phyloP scores from a whole-genome alignment of 1,284 basidiomycete genomes.

The Cronartium quercuum region DNA sequence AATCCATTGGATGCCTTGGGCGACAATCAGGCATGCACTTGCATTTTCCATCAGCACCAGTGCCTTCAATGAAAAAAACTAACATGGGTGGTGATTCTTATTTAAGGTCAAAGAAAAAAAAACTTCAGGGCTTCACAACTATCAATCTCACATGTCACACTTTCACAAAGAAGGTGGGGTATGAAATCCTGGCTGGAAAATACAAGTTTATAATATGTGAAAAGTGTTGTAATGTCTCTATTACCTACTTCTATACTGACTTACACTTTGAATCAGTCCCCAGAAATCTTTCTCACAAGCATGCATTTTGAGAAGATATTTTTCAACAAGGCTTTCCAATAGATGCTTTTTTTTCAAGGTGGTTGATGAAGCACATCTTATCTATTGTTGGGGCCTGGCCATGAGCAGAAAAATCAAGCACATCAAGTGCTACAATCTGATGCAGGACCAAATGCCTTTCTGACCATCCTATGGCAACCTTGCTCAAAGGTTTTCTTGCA shows the following conservation, averaged over 20 bases:
- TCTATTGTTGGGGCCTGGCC: not conserved
- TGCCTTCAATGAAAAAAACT: not conserved
- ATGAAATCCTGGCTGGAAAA: not conserved
- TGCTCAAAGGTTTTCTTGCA: not conserved
- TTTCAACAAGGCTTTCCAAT: not conserved
- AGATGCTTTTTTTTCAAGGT: not conserved
- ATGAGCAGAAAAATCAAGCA: not conserved
- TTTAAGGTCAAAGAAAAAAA: conserved; percentile 2
- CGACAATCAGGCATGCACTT: conserved; percentile 2
- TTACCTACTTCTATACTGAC: not conserved
- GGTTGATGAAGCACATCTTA: not conserved
- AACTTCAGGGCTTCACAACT: not conserved
- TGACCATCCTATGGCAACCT: not conserved
- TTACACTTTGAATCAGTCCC: not conserved
- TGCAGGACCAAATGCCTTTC: not conserved
- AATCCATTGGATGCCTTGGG: conserved; percentile 11
- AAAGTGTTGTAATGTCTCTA: not conserved
- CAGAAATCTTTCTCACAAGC: not conserved
- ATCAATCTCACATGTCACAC: conserved; percentile 1
- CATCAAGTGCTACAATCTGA: not conserved
- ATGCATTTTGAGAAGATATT: not conserved
- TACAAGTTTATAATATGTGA: conserved; percentile 7
- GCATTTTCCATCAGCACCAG: not conserved
- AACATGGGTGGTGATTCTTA: not conserved
- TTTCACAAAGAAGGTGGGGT: not conserved